Evolutionary conservation across 345 rosid genomes (phyloP), one percentile per base, ranked within the genome.

Genomic region (Eutrema japonicum): DNA sequence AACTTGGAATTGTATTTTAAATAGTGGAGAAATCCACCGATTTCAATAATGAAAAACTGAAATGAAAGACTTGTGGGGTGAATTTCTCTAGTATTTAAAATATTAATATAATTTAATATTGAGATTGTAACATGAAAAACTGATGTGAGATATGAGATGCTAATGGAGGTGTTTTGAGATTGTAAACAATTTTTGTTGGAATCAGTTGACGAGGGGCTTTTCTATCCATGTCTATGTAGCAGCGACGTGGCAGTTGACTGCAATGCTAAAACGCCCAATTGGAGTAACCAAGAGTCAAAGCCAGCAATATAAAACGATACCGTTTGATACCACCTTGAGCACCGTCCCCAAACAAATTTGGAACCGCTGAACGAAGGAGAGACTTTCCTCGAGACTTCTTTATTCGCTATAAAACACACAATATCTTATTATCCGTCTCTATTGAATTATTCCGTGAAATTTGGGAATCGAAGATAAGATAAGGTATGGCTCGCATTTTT

Each of bases 401-500:
- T 10, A 60, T 22, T 14, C 41, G n/a, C n/a, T 7, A 0, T 0
- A 26, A 22, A 67, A 67, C 78, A 14, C 22, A 38, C 5, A 38
- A n/a, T 27, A n/a, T 57, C 33, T 47, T 57, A 43, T 55, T 46
- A 64, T 63, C 68, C 56, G 8, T 55, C 32, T 55, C 26, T 52
- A 1, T 52, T 63, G 71, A 62, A 70, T 37, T 49, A 77, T 70
- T 77, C 76, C 76, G 62, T 57, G 62, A 77, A 42, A 56, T 64
- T 64, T 70, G 72, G 76, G 30, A 29, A 35, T 33, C 38, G 8
- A 63, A 22, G 80, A 70, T 77, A 77, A 71, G 80, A 77, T 77
- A 77, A 77, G 76, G 55, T 77, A 77, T 49, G 68, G 80, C 63
- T 77, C 80, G 4, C 80, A 56, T 50, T 77, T 77, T 64, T 42